Percentiles rank a stretch among this genome's conserved stretches.
phyloP scores from a whole-genome alignment of 2,329 filamentous ascomycete genomes.

The Ambrosiella xylebori region DNA sequence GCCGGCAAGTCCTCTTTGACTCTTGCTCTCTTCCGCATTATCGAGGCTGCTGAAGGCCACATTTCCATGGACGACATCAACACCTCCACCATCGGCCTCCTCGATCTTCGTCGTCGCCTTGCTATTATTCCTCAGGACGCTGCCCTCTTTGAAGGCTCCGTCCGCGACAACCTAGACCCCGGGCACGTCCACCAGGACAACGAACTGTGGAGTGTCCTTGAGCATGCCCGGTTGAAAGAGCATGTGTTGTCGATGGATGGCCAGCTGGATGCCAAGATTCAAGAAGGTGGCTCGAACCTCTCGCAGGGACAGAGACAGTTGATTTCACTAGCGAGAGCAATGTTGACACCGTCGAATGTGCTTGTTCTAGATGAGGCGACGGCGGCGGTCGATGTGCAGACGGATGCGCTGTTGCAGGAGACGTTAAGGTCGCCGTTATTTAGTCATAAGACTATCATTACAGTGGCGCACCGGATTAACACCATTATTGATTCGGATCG shows the following conservation, averaged over 20 bases:
- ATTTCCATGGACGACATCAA: slow-evolving; percentile 83
- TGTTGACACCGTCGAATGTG: slow-evolving; percentile 92
- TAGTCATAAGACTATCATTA: slow-evolving; percentile 88
- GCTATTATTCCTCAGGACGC: slow-evolving; percentile 98
- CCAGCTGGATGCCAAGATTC: slow-evolving; percentile 72
- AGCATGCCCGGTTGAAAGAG: slow-evolving; percentile 85
- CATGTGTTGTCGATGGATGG: slow-evolving; percentile 76
- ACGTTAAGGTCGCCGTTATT: slow-evolving; percentile 53
- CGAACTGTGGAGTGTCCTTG: slow-evolving; percentile 88
- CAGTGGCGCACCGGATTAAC: slow-evolving; percentile 94
- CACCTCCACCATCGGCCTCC: slow-evolving; percentile 73
- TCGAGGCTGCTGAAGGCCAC: slow-evolving; percentile 66
- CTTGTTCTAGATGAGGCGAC: slow-evolving; percentile 94
- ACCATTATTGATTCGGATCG: slow-evolving; percentile 82
- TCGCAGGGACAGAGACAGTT: slow-evolving; percentile 91
- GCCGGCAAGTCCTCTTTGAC: slow-evolving; percentile 93
- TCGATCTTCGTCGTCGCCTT: slow-evolving; percentile 74
- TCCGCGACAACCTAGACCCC: slow-evolving; percentile 91
- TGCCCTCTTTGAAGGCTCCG: slow-evolving; percentile 80
- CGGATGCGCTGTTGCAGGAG: slow-evolving; percentile 47
- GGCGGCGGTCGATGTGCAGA: slow-evolving; percentile 53
- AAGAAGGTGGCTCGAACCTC: slow-evolving; percentile 92
- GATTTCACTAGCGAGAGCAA: slow-evolving; percentile 77
- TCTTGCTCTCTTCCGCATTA: slow-evolving; percentile 83
- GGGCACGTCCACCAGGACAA: slow-evolving; percentile 92